phyloP scores from a whole-genome alignment of 2,329 filamentous ascomycete species.

The Hypoxylon sp. region DNA sequence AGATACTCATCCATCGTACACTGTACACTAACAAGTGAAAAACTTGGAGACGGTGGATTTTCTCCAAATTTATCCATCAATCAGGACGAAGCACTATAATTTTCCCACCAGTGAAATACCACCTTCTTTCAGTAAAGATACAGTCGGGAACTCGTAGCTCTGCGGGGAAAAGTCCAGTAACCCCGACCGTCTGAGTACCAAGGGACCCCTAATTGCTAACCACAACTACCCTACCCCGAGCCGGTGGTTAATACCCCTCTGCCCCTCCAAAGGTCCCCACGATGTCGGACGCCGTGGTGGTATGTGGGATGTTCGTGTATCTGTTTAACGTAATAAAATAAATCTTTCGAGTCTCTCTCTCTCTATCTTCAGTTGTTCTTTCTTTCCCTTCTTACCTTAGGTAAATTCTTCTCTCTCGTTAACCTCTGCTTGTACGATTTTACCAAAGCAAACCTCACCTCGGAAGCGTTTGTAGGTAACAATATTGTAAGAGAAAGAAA shows the following conservation, averaged over 20 bases:
- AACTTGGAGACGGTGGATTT: constrained; percentile 19
- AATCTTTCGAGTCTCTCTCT: constrained; percentile 12
- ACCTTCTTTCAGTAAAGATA: constrained; percentile 3
- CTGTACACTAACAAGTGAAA: constrained; percentile 8
- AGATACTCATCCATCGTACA: constrained; percentile 5
- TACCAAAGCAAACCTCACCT: not conserved
- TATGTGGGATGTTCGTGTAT: constrained; percentile 3
- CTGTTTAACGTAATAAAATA: constrained; percentile 11
- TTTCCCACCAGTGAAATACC: constrained; percentile 6
- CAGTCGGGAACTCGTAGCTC: not conserved
- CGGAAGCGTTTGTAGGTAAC: not conserved
- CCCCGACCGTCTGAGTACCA: constrained; percentile 20
- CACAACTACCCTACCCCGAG: constrained; percentile 29
- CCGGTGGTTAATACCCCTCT: constrained; percentile 13
- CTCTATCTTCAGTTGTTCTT: constrained; percentile 2
- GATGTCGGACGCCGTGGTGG: constrained; percentile 29
- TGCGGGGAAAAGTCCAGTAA: not conserved
- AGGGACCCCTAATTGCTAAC: not conserved
- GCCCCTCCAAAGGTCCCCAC: constrained; percentile 37
- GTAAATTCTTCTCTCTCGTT: not conserved
- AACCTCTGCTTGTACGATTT: too few species aligned
- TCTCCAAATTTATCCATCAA: constrained; percentile 51
- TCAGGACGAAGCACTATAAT: constrained; percentile 36
- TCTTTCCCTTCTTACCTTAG: constrained; percentile 6
- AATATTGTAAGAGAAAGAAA: not conserved